Percentiles rank a stretch among this genome's conserved stretches.
phyloP scores from a whole-genome alignment of 805 yeast species.

The Kazachstania africana region DNA sequence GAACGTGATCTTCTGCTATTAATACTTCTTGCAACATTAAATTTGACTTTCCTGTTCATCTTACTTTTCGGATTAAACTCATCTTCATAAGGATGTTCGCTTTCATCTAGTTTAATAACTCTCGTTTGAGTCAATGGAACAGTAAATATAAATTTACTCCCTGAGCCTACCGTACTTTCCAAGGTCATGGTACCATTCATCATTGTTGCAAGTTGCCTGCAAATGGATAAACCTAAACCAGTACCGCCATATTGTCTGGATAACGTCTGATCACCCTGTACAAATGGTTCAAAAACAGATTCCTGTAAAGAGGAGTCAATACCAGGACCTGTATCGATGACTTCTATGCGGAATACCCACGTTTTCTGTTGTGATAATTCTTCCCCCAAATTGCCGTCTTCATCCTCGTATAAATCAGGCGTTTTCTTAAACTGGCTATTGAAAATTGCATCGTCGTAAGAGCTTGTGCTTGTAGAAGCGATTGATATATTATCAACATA shows the following conservation, averaged over 20 bases:
- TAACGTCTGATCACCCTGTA: constrained; percentile 91
- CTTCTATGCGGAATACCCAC: constrained; percentile 43
- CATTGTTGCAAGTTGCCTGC: constrained; percentile 79
- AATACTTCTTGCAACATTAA: constrained; percentile 20
- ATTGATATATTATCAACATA: constrained; percentile 9
- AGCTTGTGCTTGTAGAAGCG: constrained; percentile 21
- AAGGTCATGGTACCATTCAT: constrained; percentile 81
- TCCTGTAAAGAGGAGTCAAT: constrained; percentile 72
- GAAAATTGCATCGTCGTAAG: constrained; percentile 34
- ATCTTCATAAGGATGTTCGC: constrained; percentile 44
- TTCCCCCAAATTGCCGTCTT: constrained; percentile 13
- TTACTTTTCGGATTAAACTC: constrained; percentile 49
- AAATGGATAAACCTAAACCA: constrained; percentile 82
- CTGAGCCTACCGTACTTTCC: constrained; percentile 65
- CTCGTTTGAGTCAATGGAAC: constrained; percentile 57
- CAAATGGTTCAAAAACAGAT: constrained; percentile 88
- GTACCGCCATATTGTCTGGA: constrained; percentile 93
- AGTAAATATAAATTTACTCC: constrained; percentile 72
- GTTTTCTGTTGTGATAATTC: constrained; percentile 20
- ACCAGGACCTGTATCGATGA: constrained; percentile 90
- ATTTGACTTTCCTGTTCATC: constrained; percentile 35
- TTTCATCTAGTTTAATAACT: constrained; percentile 21
- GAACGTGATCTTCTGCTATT: constrained; percentile 14
- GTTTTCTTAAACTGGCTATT: constrained; percentile 31
- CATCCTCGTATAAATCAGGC: constrained; percentile 14